Percentiles rank a stretch among this genome's conserved stretches.
Conservation (phyloP, 345 rosid genomes). For the Citrus hindsii region DNA sequence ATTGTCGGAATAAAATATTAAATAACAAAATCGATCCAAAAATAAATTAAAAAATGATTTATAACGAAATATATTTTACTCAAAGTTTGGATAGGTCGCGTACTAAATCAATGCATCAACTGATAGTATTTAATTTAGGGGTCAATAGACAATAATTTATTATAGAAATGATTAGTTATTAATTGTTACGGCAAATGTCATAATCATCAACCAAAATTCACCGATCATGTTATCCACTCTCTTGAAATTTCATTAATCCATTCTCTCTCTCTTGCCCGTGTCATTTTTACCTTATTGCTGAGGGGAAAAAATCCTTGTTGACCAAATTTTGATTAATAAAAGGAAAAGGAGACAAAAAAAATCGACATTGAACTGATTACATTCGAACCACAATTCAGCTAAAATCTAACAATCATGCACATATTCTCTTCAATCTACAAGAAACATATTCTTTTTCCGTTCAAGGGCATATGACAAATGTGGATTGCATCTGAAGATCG, state of each 20-base stretch:
- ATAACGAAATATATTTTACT: not conserved
- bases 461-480: slow-evolving; percentile 14
- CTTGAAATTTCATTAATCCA: not conserved
- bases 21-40: not conserved
- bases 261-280: not conserved
- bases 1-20: not conserved
- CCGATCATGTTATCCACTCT: not conserved
- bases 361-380: not conserved
- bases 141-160: not conserved
- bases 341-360: not conserved
- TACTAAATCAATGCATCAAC: too few relatives aligned
- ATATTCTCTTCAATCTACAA: slow-evolving; percentile 6
- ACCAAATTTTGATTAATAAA: too few relatives aligned
- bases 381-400: not conserved
- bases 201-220: not conserved
- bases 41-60: not conserved
- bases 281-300: not conserved
- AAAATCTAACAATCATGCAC: not conserved
- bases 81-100: too few relatives aligned
- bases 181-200: not conserved
- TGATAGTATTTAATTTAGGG: not conserved
- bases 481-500: not conserved
- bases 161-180: not conserved
- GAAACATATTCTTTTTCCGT: slow-evolving; percentile 12
- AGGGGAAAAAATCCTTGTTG: not conserved